Conservation (phyloP, 495 filamentous ascomycete species). For the Penicillium odoratum region DNA sequence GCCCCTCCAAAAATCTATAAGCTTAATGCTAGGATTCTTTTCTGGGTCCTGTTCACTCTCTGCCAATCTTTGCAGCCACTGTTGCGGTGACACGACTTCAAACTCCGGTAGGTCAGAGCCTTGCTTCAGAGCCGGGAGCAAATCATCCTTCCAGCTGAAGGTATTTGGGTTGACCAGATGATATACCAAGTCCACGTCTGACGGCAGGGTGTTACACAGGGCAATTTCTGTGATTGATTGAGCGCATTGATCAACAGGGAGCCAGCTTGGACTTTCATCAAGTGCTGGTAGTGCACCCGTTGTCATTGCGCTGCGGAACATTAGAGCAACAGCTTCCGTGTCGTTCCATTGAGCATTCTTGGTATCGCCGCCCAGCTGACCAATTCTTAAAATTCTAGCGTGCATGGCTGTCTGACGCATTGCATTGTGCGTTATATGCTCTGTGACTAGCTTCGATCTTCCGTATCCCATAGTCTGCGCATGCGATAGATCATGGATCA, state of each 20-base stretch:
- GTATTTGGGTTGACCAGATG: constrained; percentile 51
- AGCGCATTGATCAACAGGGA: constrained; percentile 36
- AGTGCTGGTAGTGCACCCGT: constrained; percentile 56
- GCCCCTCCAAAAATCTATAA: constrained; percentile 52
- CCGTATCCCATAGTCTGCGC: constrained; percentile 60
- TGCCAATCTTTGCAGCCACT: constrained; percentile 53
- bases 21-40: constrained; percentile 59
- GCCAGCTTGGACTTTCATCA: constrained; percentile 56
- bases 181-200: constrained; percentile 41
- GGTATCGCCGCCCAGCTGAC: constrained; percentile 62
- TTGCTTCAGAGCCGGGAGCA: constrained; percentile 50
- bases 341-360: constrained; percentile 60
- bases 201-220: neutral
- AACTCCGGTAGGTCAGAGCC: constrained; percentile 42
- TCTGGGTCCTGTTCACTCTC: constrained; percentile 47
- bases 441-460: constrained; percentile 63
- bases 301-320: constrained; percentile 52
- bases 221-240: constrained; percentile 29
- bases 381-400: constrained; percentile 53
- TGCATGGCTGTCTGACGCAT: constrained; percentile 37
- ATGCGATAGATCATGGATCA: constrained; percentile 46
- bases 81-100: constrained; percentile 39
- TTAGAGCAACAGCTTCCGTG: constrained; percentile 62
- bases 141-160: constrained; percentile 54
- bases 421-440: constrained; percentile 49